Conservation (phyloP, 768 basidiomycete genomes). For the Lyophyllum semitale region DNA sequence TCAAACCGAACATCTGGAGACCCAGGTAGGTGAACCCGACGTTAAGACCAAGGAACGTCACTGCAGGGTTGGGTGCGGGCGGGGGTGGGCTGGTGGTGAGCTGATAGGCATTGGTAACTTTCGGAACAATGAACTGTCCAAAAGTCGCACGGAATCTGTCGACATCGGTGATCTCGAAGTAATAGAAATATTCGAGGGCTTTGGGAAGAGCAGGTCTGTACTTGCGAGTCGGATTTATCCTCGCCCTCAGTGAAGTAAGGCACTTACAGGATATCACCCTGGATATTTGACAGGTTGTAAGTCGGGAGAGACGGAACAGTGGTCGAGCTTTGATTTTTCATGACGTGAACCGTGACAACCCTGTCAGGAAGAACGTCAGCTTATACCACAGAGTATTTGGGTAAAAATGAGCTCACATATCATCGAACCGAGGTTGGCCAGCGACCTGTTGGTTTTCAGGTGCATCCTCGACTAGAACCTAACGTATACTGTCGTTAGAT, state of each 20-base stretch:
- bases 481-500: background rate
- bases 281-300: constrained; percentile 16
- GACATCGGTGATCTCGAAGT: constrained; percentile 13
- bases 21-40: constrained; percentile 7
- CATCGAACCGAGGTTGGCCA: constrained; percentile 10
- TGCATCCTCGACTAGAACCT: constrained; percentile 13
- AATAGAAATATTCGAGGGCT: constrained; percentile 19
- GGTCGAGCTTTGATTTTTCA: background rate
- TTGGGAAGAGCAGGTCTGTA: constrained; percentile 17
- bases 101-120: constrained; percentile 12
- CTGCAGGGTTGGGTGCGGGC: background rate
- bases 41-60: constrained; percentile 10
- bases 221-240: background rate
- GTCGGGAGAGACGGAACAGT: background rate
- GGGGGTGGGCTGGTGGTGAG: constrained; percentile 7
- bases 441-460: background rate
- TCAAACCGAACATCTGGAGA: constrained; percentile 7
- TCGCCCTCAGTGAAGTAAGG: background rate
- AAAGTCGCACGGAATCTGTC: constrained; percentile 8
- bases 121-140: constrained; percentile 14
- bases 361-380: background rate
- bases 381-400: background rate
- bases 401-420: constrained; percentile 11
- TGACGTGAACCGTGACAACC: constrained; percentile 9
- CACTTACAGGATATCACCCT: constrained; percentile 18